These are phyloP conservation scores for Ogataea siamensis DNA, from an alignment of 805 yeast genomes.

Conservation along the genomic window DNA sequence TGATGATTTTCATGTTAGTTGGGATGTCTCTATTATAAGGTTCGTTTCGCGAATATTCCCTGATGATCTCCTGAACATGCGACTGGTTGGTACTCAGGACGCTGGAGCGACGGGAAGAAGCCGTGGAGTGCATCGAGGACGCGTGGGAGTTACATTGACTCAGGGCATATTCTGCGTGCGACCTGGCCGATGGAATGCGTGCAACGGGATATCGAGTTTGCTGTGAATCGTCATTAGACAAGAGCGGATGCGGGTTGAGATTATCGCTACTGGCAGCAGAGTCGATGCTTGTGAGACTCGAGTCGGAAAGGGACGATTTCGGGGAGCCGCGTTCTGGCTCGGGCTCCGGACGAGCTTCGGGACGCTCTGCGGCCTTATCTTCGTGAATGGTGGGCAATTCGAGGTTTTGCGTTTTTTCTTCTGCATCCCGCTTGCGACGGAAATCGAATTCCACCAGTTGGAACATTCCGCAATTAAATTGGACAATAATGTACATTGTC, in stretches of 20 bases:
- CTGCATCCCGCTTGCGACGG: constrained; percentile 28
- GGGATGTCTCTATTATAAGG: constrained; percentile 33
- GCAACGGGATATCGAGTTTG: constrained; percentile 17
- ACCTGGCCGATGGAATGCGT: constrained; percentile 34
- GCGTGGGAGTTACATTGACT: constrained; percentile 4
- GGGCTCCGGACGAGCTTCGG: neutral
- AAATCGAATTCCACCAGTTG: constrained; percentile 52
- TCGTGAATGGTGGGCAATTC: neutral
- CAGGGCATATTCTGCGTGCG: constrained; percentile 7
- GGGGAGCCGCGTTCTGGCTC: constrained; percentile 11
- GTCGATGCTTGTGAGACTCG: constrained; percentile 16
- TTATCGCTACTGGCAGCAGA: constrained; percentile 2
- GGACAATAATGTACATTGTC: constrained; percentile 49
- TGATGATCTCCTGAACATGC: constrained; percentile 30
- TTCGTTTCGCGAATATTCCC: constrained; percentile 36
- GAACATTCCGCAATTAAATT: constrained; percentile 53
- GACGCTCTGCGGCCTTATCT: constrained; percentile 1
- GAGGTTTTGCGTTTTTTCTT: constrained; percentile 6
- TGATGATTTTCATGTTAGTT: constrained; percentile 31
- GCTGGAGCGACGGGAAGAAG: constrained; percentile 7
- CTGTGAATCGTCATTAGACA: constrained; percentile 4
- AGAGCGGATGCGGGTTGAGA: constrained; percentile 19
- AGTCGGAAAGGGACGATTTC: constrained; percentile 14
- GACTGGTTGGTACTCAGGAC: constrained; percentile 19
- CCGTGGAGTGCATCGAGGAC: constrained; percentile 6